A percentile compares a stretch with the other conserved stretches of the same genome.
These are phyloP conservation scores for Aspergillus brunneoviolaceus DNA, from an alignment of 2,329 filamentous ascomycete genomes.

Conservation along the genomic window DNA sequence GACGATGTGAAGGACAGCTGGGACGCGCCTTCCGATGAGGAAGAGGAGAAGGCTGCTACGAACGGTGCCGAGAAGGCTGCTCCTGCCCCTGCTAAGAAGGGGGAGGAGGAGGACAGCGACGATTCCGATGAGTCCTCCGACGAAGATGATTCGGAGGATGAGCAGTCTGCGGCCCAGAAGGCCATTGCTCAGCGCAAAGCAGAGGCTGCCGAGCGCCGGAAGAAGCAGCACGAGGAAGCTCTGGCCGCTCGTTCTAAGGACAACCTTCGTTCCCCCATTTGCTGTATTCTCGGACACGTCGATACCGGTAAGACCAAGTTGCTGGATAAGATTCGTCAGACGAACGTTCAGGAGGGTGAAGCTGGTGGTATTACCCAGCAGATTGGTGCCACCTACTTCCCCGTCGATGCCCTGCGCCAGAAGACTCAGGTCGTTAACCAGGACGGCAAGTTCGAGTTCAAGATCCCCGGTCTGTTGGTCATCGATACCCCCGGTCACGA, in stretches of 20 bases:
- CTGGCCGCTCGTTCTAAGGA: conserved; percentile 88
- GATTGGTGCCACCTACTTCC: conserved; percentile 99
- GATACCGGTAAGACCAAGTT: conserved; percentile 99
- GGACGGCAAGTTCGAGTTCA: conserved; percentile 89
- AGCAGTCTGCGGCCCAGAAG: conserved; percentile 68
- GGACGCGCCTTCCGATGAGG: conserved; percentile 65
- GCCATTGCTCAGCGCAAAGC: conserved; percentile 78
- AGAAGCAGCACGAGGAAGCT: conserved; percentile 87
- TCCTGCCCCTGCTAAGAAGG: conserved; percentile 2
- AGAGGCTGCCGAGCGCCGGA: conserved; percentile 82
- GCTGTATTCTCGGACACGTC: conserved; percentile 99
- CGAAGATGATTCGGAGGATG: conserved; percentile 60
- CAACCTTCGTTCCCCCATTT: conserved; percentile 94
- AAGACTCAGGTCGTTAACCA: conserved; percentile 94
- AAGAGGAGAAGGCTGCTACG: conserved; percentile 57
- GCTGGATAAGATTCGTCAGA: conserved; percentile 96
- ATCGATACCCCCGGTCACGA: conserved; percentile 99
- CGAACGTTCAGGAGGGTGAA: conserved; percentile 98
- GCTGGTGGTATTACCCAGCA: conserved; percentile 99
- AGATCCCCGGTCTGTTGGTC: conserved; percentile 91
- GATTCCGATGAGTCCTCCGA: conserved; percentile 40
- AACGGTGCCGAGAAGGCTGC: conserved; percentile 22
- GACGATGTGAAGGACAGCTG: conserved; percentile 89
- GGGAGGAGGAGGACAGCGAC: conserved; percentile 22
- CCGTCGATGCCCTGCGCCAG: conserved; percentile 83